Evolutionary conservation across 805 yeast species (phyloP), one percentile per base, ranked within the genome.

Genomic region (Blastobotrys attinorum): DNA sequence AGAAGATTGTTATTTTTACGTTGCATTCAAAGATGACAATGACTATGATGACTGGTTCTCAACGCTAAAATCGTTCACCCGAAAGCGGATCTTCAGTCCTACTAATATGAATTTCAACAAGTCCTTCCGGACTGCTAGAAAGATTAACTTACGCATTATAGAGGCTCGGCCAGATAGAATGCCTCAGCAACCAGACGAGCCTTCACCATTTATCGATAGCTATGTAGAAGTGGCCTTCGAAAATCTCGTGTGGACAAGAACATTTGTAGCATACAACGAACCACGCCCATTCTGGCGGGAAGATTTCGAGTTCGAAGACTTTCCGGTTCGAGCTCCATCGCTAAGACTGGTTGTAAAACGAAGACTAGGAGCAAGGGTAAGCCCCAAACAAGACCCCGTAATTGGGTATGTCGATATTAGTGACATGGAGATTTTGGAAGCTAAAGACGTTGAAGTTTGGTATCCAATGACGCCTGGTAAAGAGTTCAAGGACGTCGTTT

Each of bases 231-330:
- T 88, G 2, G 65, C 72, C 15, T 69, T 85, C 59, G 83, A 92
- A 82, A 79, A 76, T 16, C 69, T 76, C 38, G 77, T 82, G 0
- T 83, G 90, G 86, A 85, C 83, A 31, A 68, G 87, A 51, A 85
- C 96, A 0, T 80, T 88, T 2, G 67, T 76, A 4, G 81, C 81
- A 0, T 64, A 68, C 31, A 65, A 72, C 37, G 51, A 60, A 0
- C 70, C 71, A 43, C 22, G 39, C 6, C 89, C 95, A 1, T 85
- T 85, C 57, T 89, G 96, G 92, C 77, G 88, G 56, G 96, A 89
- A 55, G 76, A 71, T 37, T 83, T 84, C 56, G 64, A 72, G 1
- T 64, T 76, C 79, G 2, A 75, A 70, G 54, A 70, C 67, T 57
- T 67, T 77, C 50, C 75, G 67, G 50, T 69, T 76, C 13, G 61